A percentile compares a stretch with the other conserved stretches of the same genome.
phyloP scores from a whole-genome alignment of 148 eudicot genomes.

The Suaeda aralocaspica region DNA sequence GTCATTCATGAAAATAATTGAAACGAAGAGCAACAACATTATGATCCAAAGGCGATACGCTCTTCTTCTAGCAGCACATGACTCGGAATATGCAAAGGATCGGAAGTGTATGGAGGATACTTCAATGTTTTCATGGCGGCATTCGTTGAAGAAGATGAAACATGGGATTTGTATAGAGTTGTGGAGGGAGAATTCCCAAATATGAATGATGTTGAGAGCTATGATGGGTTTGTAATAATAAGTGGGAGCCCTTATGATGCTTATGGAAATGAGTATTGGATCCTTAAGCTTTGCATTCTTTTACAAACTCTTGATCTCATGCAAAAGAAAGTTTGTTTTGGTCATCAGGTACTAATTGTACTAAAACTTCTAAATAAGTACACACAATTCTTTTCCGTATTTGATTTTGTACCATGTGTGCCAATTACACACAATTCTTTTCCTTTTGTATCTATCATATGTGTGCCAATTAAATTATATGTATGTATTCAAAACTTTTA shows the following conservation, averaged over 20 bases:
- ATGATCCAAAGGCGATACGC: conserved; percentile 34
- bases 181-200: conserved; percentile 66
- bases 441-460: too few species aligned
- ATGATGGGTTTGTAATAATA: conserved; percentile 66
- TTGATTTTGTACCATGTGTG: not conserved
- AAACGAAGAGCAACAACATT: not conserved
- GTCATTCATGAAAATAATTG: not conserved
- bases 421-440: too few species aligned
- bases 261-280: conserved; percentile 60
- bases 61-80: conserved; percentile 51
- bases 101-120: conserved; percentile 63
- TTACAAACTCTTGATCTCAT: conserved; percentile 42
- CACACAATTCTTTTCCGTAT: not conserved
- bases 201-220: conserved; percentile 36
- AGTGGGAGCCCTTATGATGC: conserved; percentile 79
- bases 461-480: too few species aligned
- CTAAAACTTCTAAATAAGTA: too few species aligned
- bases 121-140: conserved; percentile 56
- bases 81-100: conserved; percentile 64
- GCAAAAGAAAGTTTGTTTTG: conserved; percentile 69
- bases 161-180: conserved; percentile 66
- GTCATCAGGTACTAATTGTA: conserved; percentile 64
- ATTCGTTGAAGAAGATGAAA: conserved; percentile 58
- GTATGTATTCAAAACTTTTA: too few species aligned
- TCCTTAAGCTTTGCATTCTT: conserved; percentile 54